Percentiles rank a stretch among this genome's conserved stretches.
phyloP scores from a whole-genome alignment of 2,329 filamentous ascomycete species.

The Juglanconis juglandina region DNA sequence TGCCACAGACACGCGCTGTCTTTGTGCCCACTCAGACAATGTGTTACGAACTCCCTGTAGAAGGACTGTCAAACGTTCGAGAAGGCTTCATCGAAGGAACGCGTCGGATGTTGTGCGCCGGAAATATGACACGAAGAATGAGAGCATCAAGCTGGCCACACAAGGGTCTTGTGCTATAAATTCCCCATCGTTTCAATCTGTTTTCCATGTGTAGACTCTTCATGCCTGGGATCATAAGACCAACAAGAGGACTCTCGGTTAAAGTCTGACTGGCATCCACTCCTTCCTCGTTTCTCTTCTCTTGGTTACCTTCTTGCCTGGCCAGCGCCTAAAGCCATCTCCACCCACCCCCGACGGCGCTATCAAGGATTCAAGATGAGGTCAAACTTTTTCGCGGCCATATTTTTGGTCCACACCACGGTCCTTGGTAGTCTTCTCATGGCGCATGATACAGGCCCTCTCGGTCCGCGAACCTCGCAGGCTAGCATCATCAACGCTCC shows the following conservation, averaged over 20 bases:
- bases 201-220: background rate
- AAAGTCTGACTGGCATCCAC: background rate
- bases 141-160: background rate
- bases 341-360: background rate
- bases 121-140: background rate
- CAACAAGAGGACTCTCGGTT: background rate
- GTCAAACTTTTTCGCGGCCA: background rate
- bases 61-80: background rate
- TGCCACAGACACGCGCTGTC: background rate
- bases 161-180: too few species aligned
- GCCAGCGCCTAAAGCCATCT: background rate
- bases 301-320: background rate
- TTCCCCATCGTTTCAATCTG: background rate
- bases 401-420: background rate
- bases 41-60: background rate
- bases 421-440: background rate
- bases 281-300: background rate
- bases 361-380: background rate
- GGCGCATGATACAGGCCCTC: background rate
- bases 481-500: background rate
- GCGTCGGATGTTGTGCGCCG: background rate
- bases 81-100: background rate
- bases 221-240: background rate
- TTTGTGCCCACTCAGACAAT: constrained; percentile 13
- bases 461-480: background rate